phyloP scores from a whole-genome alignment of 441 rosid species.

The Populus trichocarpa region DNA sequence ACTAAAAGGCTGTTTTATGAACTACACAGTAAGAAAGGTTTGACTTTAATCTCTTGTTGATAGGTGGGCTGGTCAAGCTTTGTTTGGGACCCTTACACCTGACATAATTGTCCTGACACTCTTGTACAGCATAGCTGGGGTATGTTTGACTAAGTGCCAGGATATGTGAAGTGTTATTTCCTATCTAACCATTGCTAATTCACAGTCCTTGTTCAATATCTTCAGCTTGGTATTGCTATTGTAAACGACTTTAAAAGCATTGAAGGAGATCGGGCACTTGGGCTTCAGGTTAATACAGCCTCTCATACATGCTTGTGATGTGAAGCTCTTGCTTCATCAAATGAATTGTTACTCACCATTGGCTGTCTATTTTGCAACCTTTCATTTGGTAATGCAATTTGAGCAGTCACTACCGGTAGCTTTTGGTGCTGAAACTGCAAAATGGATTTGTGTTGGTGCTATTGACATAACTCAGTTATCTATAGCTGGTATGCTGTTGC shows the following conservation, averaged over 20 bases:
- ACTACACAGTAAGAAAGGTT: constrained; percentile 1
- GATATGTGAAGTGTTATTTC: background rate
- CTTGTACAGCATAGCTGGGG: constrained; percentile 97
- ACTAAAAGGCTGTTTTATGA: background rate
- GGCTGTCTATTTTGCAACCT: background rate
- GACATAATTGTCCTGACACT: constrained; percentile 89
- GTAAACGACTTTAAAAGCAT: constrained; percentile 97
- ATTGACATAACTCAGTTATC: constrained; percentile 91
- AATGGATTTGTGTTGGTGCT: constrained; percentile 98
- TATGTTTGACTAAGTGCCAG: constrained; percentile 20
- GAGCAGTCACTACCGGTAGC: constrained; percentile 92
- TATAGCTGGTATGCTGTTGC: constrained; percentile 66
- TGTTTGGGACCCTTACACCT: constrained; percentile 92
- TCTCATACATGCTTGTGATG: background rate
- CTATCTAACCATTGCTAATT: constrained; percentile 1
- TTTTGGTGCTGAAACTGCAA: constrained; percentile 95
- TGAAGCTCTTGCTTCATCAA: constrained; percentile 8
- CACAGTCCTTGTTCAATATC: constrained; percentile 16
- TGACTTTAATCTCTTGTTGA: constrained; percentile 14
- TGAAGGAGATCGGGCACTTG: constrained; percentile 95
- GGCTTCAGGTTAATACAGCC: constrained; percentile 63
- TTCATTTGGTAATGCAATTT: constrained; percentile 7
- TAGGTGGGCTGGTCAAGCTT: constrained; percentile 99
- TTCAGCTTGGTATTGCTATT: constrained; percentile 88
- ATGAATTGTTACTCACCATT: background rate